A percentile compares a stretch with the other conserved stretches of the same genome.
These are phyloP conservation scores for Aspergillus quadrilineatus DNA, from an alignment of 2,329 filamentous ascomycete genomes.

Conservation along the genomic window DNA sequence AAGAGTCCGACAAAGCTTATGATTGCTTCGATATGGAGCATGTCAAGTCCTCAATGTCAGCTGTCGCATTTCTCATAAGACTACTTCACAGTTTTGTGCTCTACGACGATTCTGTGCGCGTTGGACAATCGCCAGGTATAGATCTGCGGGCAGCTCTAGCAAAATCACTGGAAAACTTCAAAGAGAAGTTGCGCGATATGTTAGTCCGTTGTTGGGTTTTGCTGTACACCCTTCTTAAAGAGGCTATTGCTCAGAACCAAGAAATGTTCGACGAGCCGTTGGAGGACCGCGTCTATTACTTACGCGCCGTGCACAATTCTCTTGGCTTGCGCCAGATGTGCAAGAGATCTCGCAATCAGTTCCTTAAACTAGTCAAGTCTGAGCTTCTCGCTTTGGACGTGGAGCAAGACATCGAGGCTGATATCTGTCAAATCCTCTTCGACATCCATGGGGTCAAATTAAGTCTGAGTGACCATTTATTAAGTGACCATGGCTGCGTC, in stretches of 20 bases:
- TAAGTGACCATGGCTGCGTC: slow-evolving; percentile 74
- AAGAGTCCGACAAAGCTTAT: slow-evolving; percentile 65
- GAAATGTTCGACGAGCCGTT: slow-evolving; percentile 64
- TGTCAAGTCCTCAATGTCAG: slow-evolving; percentile 68
- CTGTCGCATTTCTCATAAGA: slow-evolving; percentile 68
- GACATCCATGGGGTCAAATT: slow-evolving; percentile 81
- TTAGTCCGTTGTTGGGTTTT: slow-evolving; percentile 85
- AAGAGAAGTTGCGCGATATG: slow-evolving; percentile 77
- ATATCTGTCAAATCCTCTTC: slow-evolving; percentile 80
- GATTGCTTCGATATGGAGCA: slow-evolving; percentile 83
- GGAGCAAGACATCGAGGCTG: slow-evolving; percentile 79
- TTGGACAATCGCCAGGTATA: slow-evolving; percentile 68
- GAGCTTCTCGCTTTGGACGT: slow-evolving; percentile 76
- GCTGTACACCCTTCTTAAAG: slow-evolving; percentile 76
- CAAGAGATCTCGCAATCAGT: slow-evolving; percentile 79
- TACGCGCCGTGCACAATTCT: slow-evolving; percentile 79
- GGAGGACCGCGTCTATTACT: slow-evolving; percentile 73
- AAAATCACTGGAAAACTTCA: slow-evolving; percentile 49
- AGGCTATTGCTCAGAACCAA: slow-evolving; percentile 67
- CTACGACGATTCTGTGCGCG: slow-evolving; percentile 80
- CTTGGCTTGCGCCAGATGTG: slow-evolving; percentile 82
- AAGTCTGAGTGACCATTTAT: slow-evolving; percentile 64
- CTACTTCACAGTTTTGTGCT: slow-evolving; percentile 77
- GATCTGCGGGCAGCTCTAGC: slow-evolving; percentile 51
- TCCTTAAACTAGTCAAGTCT: slow-evolving; percentile 83